Evolutionary conservation across 371 early-diverging fungal species (phyloP), one percentile per base, ranked within the genome.

Genomic region (Basidiobolus meristosporus): DNA sequence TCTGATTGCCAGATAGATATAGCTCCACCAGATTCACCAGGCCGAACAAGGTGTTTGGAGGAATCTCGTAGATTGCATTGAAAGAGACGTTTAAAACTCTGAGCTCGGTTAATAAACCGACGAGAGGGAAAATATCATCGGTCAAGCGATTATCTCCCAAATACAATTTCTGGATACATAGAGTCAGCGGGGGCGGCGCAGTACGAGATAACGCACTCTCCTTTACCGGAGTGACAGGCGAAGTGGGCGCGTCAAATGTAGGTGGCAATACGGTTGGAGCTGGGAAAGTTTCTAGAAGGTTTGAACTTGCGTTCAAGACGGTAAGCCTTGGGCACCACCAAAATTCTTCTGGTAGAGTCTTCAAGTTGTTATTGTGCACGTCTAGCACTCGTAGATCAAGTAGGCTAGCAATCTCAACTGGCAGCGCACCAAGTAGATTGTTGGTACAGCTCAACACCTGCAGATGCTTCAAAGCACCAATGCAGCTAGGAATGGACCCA

Each of bases 101-200:
- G 14, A 92, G 54, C 47, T 82, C 77, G 6, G 70, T 64, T 36
- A 90, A 68, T 19, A 67, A 56, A 7, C 75, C 66, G 14, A 88
- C 53, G 3, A 79, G 69, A 12, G 68, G 61, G 62, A 82, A 81
- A 11, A 88, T 60, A 18, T 85, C 90, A 40, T 90, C 85, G 14
- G 74, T 77, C 16, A 91, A 56, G 14, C 71, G 59, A 51, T 90
- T 91, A 49, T 86, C 87, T 11, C 79, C 83, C 26, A 91, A 50
- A 17, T 63, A 73, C 11, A 91, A 59, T 16, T 54, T 54, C 12
- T 58, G 59, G 6, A 91, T 48, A 0, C 75, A 64, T 0, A 57
- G 45, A 0, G 72, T 59, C 11, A 85, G 63, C 1, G 84, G 80
- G 1, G 81, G 66, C 18, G 36, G 36, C 9, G 19, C 19, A 11